These are phyloP conservation scores for Alternaria hordeiaustralica DNA, from an alignment of 2,329 filamentous ascomycete genomes.

Conservation along the genomic window DNA sequence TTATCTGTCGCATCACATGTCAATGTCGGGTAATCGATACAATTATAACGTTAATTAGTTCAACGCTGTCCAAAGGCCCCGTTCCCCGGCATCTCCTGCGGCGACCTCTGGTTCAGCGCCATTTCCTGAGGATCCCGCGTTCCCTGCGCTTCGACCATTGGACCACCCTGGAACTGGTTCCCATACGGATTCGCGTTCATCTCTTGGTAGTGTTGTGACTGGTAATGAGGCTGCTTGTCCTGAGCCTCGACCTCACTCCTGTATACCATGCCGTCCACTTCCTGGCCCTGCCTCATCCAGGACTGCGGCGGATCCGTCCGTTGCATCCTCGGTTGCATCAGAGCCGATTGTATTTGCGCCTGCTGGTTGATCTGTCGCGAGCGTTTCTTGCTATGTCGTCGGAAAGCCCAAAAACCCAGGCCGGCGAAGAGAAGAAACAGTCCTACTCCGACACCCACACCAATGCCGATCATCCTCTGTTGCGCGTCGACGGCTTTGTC, in stretches of 20 bases:
- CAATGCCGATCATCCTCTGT: background rate
- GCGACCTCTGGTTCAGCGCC: background rate
- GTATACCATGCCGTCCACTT: constrained; percentile 3
- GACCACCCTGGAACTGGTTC: background rate
- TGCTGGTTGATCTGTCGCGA: constrained; percentile 5
- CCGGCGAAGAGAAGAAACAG: constrained; percentile 2
- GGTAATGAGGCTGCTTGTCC: background rate
- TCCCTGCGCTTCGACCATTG: background rate
- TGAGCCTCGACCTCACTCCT: constrained; percentile 3
- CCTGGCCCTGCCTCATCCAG: background rate
- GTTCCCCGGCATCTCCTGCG: background rate
- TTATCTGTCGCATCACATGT: background rate
- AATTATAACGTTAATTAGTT: background rate
- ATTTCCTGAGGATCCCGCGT: constrained; percentile 6
- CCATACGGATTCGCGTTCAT: background rate
- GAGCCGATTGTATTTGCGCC: background rate
- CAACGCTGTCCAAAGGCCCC: background rate
- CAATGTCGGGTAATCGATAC: background rate
- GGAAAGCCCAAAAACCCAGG: background rate
- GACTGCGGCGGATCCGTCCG: background rate
- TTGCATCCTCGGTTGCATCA: background rate
- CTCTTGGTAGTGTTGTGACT: background rate
- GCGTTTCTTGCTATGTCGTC: constrained; percentile 5
- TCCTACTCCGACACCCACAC: background rate
- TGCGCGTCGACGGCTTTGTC: background rate